Conservation (phyloP, 495 filamentous ascomycete species). For the Aspergillus funiculosus region DNA sequence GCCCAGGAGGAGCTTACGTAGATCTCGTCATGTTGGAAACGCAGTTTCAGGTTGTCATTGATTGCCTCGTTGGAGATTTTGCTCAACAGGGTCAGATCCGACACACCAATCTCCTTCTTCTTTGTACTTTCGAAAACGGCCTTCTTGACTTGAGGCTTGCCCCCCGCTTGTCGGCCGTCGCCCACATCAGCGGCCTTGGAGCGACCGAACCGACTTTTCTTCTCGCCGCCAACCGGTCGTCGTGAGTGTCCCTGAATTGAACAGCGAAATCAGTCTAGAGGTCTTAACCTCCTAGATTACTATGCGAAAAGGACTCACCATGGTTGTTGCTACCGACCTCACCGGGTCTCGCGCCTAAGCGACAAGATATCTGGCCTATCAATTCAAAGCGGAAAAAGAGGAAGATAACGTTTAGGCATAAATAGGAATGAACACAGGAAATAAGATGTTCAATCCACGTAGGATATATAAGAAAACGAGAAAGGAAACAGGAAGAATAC, state of each 20-base stretch:
- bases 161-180: slow-evolving; percentile 41
- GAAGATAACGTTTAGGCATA: slow-evolving; percentile 10
- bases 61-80: slow-evolving; percentile 99
- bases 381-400: slow-evolving; percentile 16
- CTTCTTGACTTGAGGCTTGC: slow-evolving; percentile 77
- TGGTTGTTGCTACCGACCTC: slow-evolving; percentile 28
- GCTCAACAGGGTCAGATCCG: slow-evolving; percentile 93
- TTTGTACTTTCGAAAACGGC: slow-evolving; percentile 91
- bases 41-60: slow-evolving; percentile 96
- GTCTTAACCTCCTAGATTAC: neutral
- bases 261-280: slow-evolving; percentile 13
- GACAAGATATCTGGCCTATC: slow-evolving; percentile 31
- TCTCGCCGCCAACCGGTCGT: slow-evolving; percentile 44
- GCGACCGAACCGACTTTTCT: slow-evolving; percentile 47
- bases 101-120: slow-evolving; percentile 99
- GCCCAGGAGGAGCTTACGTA: slow-evolving; percentile 58
- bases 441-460: slow-evolving; percentile 16
- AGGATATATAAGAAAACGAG: slow-evolving; percentile 11
- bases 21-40: slow-evolving; percentile 94
- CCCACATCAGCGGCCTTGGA: slow-evolving; percentile 44
- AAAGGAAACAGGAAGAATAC: slow-evolving; percentile 11
- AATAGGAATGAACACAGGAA: slow-evolving; percentile 15
- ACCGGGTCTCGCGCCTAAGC: slow-evolving; percentile 29
- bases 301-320: slow-evolving; percentile 25
- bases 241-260: slow-evolving; percentile 42